Conservation (phyloP, 139 green algal species). For the Coccomyxa sp. region DNA sequence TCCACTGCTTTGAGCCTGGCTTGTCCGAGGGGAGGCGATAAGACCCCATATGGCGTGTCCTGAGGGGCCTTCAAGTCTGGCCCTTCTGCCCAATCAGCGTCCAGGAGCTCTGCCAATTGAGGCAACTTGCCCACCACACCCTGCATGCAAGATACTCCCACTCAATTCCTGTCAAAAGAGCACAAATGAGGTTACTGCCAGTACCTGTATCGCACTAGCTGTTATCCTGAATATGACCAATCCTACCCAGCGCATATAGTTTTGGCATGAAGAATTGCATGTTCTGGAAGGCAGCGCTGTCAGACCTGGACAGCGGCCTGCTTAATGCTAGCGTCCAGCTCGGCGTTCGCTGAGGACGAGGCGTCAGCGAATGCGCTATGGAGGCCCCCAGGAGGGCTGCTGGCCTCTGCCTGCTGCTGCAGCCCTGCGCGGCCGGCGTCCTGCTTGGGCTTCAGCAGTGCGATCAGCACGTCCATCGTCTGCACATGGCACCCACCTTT, state of each 20-base stretch:
- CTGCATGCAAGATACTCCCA: neutral
- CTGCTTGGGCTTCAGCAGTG: conserved; percentile 64
- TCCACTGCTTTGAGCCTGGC: conserved; percentile 75
- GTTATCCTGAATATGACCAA: neutral
- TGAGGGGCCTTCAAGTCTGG: conserved; percentile 17
- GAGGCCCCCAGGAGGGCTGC: neutral
- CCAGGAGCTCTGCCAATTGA: conserved; percentile 20
- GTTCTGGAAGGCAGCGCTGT: neutral
- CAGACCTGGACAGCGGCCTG: conserved; percentile 5
- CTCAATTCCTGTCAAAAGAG: neutral
- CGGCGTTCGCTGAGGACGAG: no score
- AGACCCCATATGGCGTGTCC: conserved; percentile 71
- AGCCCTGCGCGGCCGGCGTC: neutral
- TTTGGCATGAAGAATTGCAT: neutral
- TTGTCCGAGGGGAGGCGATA: conserved; percentile 68
- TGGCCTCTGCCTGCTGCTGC: neutral
- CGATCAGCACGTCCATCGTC: conserved; percentile 78
- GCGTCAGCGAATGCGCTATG: neutral
- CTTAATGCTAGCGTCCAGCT: conserved; percentile 2
- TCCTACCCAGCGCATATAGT: neutral
- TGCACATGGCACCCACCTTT: conserved; percentile 29
- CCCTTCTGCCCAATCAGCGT: neutral
- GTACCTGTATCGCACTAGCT: no score
- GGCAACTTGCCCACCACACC: neutral
- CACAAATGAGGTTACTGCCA: no score